These are phyloP conservation scores for Zoysia pacifica DNA, from an alignment of 176 grass and related monocot genomes.

Conservation along the genomic window DNA sequence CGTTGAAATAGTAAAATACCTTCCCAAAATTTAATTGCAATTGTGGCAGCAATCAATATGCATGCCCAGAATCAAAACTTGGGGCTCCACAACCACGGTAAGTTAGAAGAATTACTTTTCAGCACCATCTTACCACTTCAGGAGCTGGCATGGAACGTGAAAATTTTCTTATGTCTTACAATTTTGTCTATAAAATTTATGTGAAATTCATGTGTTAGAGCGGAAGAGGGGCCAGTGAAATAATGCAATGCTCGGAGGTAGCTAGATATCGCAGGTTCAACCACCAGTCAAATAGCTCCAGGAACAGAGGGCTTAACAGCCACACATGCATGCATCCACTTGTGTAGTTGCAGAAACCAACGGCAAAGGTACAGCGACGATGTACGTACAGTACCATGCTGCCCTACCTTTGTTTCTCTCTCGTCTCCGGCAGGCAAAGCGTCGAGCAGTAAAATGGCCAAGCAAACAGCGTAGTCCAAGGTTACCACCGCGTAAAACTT, in stretches of 20 bases:
- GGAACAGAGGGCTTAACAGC: conserved; percentile 39
- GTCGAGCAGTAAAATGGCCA: too few relatives aligned
- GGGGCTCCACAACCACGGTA: not conserved
- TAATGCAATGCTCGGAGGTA: too few relatives aligned
- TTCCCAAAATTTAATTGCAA: conserved; percentile 22
- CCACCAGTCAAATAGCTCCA: conserved; percentile 28
- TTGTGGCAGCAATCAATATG: conserved; percentile 20
- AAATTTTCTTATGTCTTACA: too few relatives aligned
- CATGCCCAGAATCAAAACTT: conserved; percentile 16
- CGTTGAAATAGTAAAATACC: conserved; percentile 10
- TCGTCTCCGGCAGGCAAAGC: too few relatives aligned
- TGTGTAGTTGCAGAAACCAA: conserved; percentile 6
- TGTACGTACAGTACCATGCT: not conserved
- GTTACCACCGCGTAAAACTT: too few relatives aligned
- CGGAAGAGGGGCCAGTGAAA: too few relatives aligned
- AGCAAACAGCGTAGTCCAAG: too few relatives aligned
- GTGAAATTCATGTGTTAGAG: too few relatives aligned
- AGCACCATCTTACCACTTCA: not conserved
- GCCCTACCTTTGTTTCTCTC: not conserved
- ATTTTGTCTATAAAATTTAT: too few relatives aligned
- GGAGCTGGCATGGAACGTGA: too few relatives aligned
- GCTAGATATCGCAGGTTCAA: not conserved
- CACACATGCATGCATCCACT: conserved; percentile 1
- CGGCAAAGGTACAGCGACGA: not conserved
- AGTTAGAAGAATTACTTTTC: not conserved